phyloP scores from a whole-genome alignment of 208 protist genomes.

The Porcisia hertigi region DNA sequence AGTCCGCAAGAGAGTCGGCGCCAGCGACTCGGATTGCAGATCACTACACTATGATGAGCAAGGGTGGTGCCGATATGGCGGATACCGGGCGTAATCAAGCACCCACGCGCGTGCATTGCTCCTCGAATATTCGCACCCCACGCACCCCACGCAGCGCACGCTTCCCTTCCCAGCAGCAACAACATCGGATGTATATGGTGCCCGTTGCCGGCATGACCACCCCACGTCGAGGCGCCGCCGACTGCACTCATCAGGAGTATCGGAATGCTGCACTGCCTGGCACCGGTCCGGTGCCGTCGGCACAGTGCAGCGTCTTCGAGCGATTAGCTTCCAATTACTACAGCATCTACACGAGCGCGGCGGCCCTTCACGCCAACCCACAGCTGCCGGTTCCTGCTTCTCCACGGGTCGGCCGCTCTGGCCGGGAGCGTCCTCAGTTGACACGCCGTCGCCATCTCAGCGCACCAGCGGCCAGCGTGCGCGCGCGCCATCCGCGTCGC shows the following conservation, averaged over 20 bases:
- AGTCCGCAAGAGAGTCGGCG: neutral
- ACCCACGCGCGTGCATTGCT: neutral
- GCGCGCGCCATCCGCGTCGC: neutral
- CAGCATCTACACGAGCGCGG: conserved; percentile 18
- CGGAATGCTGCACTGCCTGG: neutral
- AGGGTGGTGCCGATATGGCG: neutral
- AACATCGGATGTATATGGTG: neutral
- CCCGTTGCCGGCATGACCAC: neutral
- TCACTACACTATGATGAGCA: conserved; percentile 4
- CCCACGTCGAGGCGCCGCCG: neutral
- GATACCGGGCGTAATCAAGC: neutral
- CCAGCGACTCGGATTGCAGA: neutral
- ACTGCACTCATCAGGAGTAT: neutral
- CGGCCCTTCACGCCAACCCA: conserved; percentile 9
- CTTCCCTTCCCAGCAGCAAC: neutral
- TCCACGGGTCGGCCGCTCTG: conserved; percentile 1
- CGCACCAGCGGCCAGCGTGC: conserved; percentile 8
- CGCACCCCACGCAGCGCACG: conserved; percentile 18
- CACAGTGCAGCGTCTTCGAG: conserved; percentile 37
- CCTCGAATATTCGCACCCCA: conserved; percentile 7
- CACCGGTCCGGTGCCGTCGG: conserved; percentile 2
- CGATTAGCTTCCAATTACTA: conserved; percentile 50
- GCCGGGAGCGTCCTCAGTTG: neutral
- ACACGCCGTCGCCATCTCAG: conserved; percentile 9
- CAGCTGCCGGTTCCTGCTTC: neutral